Evolutionary conservation across 2,329 filamentous ascomycete genomes (phyloP).

Genomic region (Colletotrichum salicis): DNA sequence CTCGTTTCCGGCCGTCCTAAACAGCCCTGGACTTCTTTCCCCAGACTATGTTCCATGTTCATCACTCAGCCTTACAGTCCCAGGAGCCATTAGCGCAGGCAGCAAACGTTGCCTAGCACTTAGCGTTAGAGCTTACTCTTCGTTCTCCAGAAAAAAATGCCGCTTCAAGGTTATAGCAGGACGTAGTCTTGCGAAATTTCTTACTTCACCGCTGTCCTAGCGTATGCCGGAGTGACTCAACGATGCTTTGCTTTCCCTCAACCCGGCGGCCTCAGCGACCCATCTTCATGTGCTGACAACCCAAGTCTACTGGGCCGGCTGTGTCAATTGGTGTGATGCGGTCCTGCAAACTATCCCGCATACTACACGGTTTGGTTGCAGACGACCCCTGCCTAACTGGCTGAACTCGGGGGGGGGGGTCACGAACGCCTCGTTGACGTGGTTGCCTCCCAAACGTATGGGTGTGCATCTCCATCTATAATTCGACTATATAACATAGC

Average conservation of each 20-base stretch:
- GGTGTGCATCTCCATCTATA: neutral
- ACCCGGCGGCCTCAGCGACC: constrained; percentile 6
- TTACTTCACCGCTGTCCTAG: constrained; percentile 3
- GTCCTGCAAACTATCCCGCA: neutral
- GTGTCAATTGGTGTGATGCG: neutral
- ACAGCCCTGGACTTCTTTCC: neutral
- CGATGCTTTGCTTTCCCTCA: neutral
- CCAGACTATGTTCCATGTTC: neutral
- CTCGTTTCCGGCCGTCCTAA: neutral
- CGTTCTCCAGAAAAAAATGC: neutral
- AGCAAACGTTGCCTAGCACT: constrained; percentile 2
- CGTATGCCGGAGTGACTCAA: constrained; percentile 9
- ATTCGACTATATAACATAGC: neutral
- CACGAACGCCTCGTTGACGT: constrained; percentile 1
- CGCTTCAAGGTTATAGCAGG: neutral
- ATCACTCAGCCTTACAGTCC: neutral
- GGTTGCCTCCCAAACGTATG: neutral
- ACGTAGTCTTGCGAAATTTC: neutral
- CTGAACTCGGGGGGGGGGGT: neutral
- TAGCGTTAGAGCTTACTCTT: too few species aligned
- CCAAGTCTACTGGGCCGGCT: neutral
- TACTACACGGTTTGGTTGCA: neutral
- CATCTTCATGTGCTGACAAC: neutral
- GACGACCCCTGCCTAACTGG: neutral
- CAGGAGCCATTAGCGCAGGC: neutral